Evolutionary conservation across 768 basidiomycete species (phyloP), one percentile per base, ranked within the genome.

Genomic region (Hortiboletus campestris): DNA sequence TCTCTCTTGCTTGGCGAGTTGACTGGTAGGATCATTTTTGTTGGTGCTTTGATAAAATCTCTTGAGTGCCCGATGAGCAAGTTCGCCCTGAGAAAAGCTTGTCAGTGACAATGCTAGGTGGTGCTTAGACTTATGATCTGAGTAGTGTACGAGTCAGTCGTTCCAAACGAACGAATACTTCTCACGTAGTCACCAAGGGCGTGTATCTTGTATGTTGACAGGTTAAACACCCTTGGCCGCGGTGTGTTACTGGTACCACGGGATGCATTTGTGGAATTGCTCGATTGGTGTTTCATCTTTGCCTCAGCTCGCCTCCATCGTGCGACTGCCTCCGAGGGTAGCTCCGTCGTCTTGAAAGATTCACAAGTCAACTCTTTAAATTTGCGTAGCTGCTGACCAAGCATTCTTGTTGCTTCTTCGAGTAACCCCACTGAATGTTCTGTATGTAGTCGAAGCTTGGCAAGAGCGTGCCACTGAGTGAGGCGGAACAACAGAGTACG

Each of bases 381-480:
- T n/a, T 44, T 44, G 1, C 25, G n/a, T 9, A 52, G 28, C 12
- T 52, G 51, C 43, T 38, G 22, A 8, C 51, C 35, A 6, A 52
- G 35, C 2, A 43, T 32, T 12, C 19, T 46, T 0, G 17, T 38
- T 2, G 36, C 43, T 25, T 53, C 43, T 5, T 46, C 28, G 1
- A 53, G 32, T 1, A 52, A 36, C 0, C 32, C 9, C 56, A 62
- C 44, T 0, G 66, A 68, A 22, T 77, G 71, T 0, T 69, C 69
- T 0, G 75, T 71, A 2, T 75, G 71, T 16, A 65, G 61, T 2
- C n/a, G 20, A 2, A 46, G 17, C 10, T 75, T 74, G 4, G 58
- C 56, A 0, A 29, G 13, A 1, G 59, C 49, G 29, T 63, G 62
- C 53, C 53, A 63, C 40, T 63, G 39, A 1, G 50, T 51, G 0